Percentiles rank a stretch among this genome's conserved stretches.
phyloP scores from a whole-genome alignment of 306 rosid genomes.

The Fragaria vesca region DNA sequence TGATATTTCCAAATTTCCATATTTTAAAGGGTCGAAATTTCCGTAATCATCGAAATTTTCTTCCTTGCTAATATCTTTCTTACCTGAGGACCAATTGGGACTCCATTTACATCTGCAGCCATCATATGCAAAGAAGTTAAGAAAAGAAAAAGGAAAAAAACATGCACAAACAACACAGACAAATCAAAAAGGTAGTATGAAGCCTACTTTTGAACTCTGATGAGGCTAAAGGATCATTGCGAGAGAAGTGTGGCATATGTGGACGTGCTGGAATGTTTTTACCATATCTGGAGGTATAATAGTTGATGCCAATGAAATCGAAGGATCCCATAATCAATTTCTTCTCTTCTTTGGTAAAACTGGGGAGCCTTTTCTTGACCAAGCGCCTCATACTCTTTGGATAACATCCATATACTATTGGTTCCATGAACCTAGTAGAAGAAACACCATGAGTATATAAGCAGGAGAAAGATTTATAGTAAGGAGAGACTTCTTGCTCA shows the following conservation, averaged over 20 bases:
- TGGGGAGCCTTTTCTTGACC: constrained; percentile 25
- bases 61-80: neutral
- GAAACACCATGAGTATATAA: neutral
- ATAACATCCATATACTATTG: constrained; percentile 26
- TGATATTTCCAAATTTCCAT: too few species aligned
- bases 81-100: constrained; percentile 1
- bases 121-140: neutral
- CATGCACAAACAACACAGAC: neutral
- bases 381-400: constrained; percentile 23
- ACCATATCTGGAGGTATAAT: constrained; percentile 31
- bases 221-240: neutral
- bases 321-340: constrained; percentile 20
- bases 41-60: too few species aligned
- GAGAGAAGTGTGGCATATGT: neutral
- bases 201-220: neutral
- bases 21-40: too few species aligned
- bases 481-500: neutral
- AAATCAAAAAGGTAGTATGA: neutral
- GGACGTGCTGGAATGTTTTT: neutral
- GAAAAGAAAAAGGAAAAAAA: too few species aligned
- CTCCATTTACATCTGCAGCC: neutral
- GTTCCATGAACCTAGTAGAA: constrained; percentile 1
- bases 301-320: constrained; percentile 40
- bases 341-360: constrained; percentile 9
- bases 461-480: neutral